A percentile compares a stretch with the other conserved stretches of the same genome.
Conservation (phyloP, 1,284 basidiomycete genomes). For the Mycena sp. region DNA sequence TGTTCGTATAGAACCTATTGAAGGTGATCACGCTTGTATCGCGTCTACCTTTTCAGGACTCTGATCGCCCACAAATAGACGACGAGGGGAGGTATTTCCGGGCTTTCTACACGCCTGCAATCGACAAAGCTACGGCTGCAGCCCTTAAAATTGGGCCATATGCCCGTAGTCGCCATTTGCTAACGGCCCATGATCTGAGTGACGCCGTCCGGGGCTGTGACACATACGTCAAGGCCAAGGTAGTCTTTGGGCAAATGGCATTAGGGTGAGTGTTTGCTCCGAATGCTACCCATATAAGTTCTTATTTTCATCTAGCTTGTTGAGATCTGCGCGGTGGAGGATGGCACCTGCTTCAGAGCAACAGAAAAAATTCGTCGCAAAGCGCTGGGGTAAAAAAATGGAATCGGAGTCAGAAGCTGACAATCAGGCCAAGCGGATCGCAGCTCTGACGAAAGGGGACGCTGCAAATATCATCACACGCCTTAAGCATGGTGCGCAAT, state of each 20-base stretch:
- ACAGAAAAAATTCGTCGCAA: constrained; percentile 73
- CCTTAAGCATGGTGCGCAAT: constrained; percentile 80
- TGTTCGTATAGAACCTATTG: constrained; percentile 67
- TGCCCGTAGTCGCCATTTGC: constrained; percentile 60
- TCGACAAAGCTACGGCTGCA: constrained; percentile 55
- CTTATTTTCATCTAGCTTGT: constrained; percentile 53
- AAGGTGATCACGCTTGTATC: too few species aligned
- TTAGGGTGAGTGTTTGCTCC: constrained; percentile 52
- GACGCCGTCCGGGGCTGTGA: constrained; percentile 76
- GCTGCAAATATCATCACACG: constrained; percentile 83
- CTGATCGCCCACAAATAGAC: constrained; percentile 31
- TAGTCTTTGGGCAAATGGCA: constrained; percentile 38
- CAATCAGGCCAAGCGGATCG: constrained; percentile 43
- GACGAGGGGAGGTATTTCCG: constrained; percentile 44
- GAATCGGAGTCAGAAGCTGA: constrained; percentile 17
- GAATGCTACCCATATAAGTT: constrained; percentile 24
- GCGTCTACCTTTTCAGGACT: too few species aligned
- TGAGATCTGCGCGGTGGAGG: constrained; percentile 81
- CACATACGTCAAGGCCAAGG: constrained; percentile 61
- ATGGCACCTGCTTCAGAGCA: constrained; percentile 66
- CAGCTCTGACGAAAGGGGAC: constrained; percentile 75
- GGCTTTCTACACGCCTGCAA: constrained; percentile 65
- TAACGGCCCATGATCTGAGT: constrained; percentile 60
- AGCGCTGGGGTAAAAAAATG: constrained; percentile 56
- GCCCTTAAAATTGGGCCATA: constrained; percentile 64